These are phyloP conservation scores for Achaetomium macrosporum DNA, from an alignment of 2,329 filamentous ascomycete species.

Conservation along the genomic window DNA sequence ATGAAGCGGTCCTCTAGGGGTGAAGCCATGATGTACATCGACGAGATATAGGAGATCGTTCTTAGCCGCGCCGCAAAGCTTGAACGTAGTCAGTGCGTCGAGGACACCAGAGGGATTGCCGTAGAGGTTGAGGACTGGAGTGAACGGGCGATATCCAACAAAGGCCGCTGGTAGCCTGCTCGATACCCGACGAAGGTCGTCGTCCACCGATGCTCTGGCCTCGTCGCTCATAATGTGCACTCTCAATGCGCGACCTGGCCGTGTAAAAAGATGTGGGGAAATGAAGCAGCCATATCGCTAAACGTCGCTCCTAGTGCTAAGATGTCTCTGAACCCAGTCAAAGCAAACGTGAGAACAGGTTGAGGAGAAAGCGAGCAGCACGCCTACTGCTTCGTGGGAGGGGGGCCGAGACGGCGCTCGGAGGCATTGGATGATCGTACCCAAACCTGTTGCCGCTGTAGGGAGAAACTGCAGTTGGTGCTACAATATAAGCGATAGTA, in stretches of 20 bases:
- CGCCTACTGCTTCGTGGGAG: background rate
- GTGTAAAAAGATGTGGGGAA: too few relatives aligned
- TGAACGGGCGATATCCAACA: slow-evolving; percentile 6
- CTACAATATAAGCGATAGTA: too few relatives aligned
- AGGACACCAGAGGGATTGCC: slow-evolving; percentile 4
- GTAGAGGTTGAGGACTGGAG: slow-evolving; percentile 10
- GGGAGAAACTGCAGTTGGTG: too few relatives aligned
- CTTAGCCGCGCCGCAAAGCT: slow-evolving; percentile 8
- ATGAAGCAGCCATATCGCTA: too few relatives aligned
- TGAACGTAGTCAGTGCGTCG: background rate
- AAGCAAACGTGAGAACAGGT: background rate
- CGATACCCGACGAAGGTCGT: background rate
- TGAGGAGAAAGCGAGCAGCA: background rate
- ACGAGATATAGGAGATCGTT: slow-evolving; percentile 10
- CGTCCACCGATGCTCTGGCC: slow-evolving; percentile 1
- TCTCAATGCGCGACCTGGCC: background rate
- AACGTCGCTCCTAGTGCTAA: background rate
- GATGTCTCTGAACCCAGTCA: background rate
- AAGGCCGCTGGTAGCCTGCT: background rate
- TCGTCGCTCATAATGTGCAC: background rate
- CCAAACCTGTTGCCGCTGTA: background rate
- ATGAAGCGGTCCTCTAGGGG: slow-evolving; percentile 9
- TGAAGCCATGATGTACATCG: slow-evolving; percentile 9
- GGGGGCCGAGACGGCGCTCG: background rate
- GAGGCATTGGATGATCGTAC: background rate